Evolutionary conservation across 108 stramenopile species (phyloP).

Genomic region (Skeletonema potamos): DNA sequence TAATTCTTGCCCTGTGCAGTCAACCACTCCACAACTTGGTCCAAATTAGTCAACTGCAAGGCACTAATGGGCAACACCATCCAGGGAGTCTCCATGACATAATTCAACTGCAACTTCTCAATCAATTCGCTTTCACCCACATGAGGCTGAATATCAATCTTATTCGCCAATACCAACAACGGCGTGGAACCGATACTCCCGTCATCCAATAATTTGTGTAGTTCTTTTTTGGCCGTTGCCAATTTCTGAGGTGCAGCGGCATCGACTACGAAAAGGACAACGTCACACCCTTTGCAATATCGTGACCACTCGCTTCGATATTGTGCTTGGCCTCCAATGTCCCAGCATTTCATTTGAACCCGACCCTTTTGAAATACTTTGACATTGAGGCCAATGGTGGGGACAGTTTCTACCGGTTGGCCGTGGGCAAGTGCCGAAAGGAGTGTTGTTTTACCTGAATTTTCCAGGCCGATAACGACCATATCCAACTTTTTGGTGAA

Average conservation of each 20-base stretch:
- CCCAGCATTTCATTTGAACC: constrained; percentile 98
- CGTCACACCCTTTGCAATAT: constrained; percentile 94
- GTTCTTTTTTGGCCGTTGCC: constrained; percentile 87
- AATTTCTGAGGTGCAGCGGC: constrained; percentile 89
- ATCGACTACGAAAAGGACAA: constrained; percentile 95
- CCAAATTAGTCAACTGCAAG: constrained; percentile 88
- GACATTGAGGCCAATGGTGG: constrained; percentile 96
- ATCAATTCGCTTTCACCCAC: constrained; percentile 87
- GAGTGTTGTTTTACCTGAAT: constrained; percentile 94
- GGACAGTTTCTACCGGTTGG: constrained; percentile 90
- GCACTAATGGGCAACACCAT: constrained; percentile 94
- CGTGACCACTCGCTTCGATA: constrained; percentile 93
- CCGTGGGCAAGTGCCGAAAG: constrained; percentile 94
- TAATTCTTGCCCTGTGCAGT: constrained; percentile 84
- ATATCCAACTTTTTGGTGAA: constrained; percentile 97
- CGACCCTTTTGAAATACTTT: constrained; percentile 90
- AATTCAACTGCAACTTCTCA: constrained; percentile 90
- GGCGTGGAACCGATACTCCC: constrained; percentile 88
- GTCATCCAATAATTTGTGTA: constrained; percentile 94
- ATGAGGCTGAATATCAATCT: constrained; percentile 92
- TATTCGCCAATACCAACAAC: constrained; percentile 92
- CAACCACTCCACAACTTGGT: constrained; percentile 94
- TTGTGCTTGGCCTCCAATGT: constrained; percentile 93
- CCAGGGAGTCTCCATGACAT: constrained; percentile 97
- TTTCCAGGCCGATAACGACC: constrained; percentile 94